Evolutionary conservation across 257 asterid genomes (phyloP).

Genomic region (Haberlea rhodopensis): DNA sequence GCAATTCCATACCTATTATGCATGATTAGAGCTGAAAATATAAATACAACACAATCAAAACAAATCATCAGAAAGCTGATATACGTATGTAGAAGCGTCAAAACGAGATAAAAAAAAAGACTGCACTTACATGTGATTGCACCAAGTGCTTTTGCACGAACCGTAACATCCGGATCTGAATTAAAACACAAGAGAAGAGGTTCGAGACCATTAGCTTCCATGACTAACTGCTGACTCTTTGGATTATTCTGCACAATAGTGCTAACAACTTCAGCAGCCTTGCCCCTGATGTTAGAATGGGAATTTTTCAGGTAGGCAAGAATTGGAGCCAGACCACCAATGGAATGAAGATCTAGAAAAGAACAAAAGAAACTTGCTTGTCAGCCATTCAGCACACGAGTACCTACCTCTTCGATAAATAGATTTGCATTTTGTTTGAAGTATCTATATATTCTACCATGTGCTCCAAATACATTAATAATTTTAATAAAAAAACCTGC

Average conservation of each 20-base stretch:
- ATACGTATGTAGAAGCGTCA: neutral
- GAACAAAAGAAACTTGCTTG: slow-evolving; percentile 5
- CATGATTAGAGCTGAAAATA: slow-evolving; percentile 69
- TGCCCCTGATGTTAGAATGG: slow-evolving; percentile 79
- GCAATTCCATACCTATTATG: slow-evolving; percentile 70
- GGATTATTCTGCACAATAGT: slow-evolving; percentile 95
- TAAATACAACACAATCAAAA: slow-evolving; percentile 3
- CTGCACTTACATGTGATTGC: slow-evolving; percentile 76
- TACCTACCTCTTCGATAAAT: neutral
- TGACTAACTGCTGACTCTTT: slow-evolving; percentile 73
- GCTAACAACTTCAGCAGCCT: slow-evolving; percentile 92
- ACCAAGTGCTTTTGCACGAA: slow-evolving; percentile 78
- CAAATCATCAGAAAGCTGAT: slow-evolving; percentile 15
- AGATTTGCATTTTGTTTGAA: no score
- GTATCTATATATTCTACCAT: no score
- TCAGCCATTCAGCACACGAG: slow-evolving; percentile 2
- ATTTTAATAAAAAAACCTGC: neutral
- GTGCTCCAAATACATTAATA: neutral
- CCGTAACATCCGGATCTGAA: slow-evolving; percentile 74
- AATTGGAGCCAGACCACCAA: slow-evolving; percentile 85
- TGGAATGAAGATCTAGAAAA: slow-evolving; percentile 70
- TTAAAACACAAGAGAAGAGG: slow-evolving; percentile 64
- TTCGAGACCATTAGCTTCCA: slow-evolving; percentile 86
- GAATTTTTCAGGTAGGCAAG: slow-evolving; percentile 62
- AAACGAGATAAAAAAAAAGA: neutral